A percentile compares a stretch with the other conserved stretches of the same genome.
phyloP scores from a whole-genome alignment of 169 alveolate species.

The Perkinsus chesapeaki region DNA sequence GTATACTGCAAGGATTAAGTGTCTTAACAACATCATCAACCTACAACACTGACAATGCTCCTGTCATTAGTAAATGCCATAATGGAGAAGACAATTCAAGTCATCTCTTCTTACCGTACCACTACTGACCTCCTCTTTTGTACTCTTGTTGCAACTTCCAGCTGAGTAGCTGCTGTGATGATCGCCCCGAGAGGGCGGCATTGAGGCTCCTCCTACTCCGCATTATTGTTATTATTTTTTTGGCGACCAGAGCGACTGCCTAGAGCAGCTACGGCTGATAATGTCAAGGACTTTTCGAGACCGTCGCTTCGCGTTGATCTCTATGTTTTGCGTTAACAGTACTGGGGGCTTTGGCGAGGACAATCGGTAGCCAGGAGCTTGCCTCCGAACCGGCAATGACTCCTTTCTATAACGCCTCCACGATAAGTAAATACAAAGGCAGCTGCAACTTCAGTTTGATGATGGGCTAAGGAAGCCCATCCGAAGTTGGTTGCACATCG shows the following conservation, averaged over 20 bases:
- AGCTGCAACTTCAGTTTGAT: too few species aligned
- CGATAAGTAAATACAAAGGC: too few species aligned
- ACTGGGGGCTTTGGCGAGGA: neutral
- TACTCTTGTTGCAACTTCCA: neutral
- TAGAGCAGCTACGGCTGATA: neutral
- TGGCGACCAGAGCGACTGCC: neutral
- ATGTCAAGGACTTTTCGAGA: neutral
- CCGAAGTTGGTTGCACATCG: too few species aligned
- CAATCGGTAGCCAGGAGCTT: neutral
- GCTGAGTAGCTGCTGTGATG: neutral
- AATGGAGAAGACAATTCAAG: too few species aligned
- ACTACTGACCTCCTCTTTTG: neutral
- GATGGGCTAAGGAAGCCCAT: too few species aligned
- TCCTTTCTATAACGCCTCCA: too few species aligned
- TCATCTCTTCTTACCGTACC: too few species aligned
- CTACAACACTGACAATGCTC: neutral
- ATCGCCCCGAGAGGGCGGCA: neutral
- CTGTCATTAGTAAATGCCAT: too few species aligned
- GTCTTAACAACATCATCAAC: neutral
- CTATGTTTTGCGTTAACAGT: neutral
- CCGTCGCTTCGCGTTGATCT: neutral
- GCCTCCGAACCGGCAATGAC: too few species aligned
- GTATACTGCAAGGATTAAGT: neutral
- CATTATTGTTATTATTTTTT: neutral
- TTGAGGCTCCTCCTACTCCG: neutral